phyloP scores from a whole-genome alignment of 2,329 filamentous ascomycete species.

The Nemania sp. region DNA sequence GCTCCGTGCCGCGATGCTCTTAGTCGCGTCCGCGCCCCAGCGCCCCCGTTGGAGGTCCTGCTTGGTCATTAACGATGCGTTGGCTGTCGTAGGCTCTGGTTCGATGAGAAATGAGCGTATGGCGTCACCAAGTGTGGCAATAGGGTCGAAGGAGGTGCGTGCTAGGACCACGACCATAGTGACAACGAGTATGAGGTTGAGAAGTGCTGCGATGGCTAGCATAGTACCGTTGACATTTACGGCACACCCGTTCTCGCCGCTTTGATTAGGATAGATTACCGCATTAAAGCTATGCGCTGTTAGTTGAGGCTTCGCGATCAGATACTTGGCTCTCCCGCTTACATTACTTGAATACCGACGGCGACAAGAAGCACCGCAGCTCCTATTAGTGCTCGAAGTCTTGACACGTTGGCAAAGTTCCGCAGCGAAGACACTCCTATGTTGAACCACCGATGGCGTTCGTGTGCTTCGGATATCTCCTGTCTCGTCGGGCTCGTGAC shows the following conservation, averaged over 20 bases:
- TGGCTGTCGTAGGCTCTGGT: slow-evolving; percentile 39
- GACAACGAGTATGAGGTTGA: slow-evolving; percentile 36
- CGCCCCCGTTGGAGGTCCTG: slow-evolving; percentile 47
- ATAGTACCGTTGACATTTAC: slow-evolving; percentile 49
- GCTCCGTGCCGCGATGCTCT: slow-evolving; percentile 46
- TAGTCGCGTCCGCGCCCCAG: slow-evolving; percentile 49
- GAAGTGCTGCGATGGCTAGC: slow-evolving; percentile 43
- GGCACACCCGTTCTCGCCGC: slow-evolving; percentile 41
- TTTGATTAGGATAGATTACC: slow-evolving; percentile 49
- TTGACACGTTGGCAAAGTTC: slow-evolving; percentile 51
- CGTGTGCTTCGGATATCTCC: slow-evolving; percentile 53
- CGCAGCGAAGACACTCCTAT: slow-evolving; percentile 57
- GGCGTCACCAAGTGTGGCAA: slow-evolving; percentile 40
- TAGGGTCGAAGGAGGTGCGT: slow-evolving; percentile 35
- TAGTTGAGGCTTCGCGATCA: background rate
- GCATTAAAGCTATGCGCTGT: slow-evolving; percentile 52
- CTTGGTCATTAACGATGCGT: slow-evolving; percentile 52
- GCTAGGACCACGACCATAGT: slow-evolving; percentile 35
- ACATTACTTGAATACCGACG: slow-evolving; percentile 55
- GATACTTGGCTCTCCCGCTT: slow-evolving; percentile 29
- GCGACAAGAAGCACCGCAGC: slow-evolving; percentile 47
- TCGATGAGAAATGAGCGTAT: slow-evolving; percentile 38
- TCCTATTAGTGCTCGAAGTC: slow-evolving; percentile 45
- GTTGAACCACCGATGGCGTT: slow-evolving; percentile 52
- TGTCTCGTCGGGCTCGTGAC: slow-evolving; percentile 55